Evolutionary conservation across 164 flowering plant genomes (phyloP).

Genomic region (Amborella trichopoda): DNA sequence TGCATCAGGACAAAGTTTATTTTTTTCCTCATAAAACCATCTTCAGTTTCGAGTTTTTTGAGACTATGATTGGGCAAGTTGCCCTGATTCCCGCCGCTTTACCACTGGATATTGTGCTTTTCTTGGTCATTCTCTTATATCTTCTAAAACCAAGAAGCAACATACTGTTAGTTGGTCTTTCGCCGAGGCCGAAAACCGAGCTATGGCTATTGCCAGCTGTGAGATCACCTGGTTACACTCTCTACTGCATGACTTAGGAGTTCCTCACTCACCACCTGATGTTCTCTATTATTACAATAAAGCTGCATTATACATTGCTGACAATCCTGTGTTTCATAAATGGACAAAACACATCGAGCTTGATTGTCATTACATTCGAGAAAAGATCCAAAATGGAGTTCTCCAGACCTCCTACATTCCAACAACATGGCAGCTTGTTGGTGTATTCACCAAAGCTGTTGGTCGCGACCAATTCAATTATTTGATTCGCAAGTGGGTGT

Average conservation of each 20-base stretch:
- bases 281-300: background rate
- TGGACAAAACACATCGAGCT: background rate
- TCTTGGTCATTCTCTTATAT: background rate
- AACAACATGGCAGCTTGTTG: too few species aligned
- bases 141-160: background rate
- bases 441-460: too few species aligned
- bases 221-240: background rate
- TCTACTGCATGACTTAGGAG: background rate
- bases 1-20: too few species aligned
- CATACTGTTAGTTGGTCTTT: background rate
- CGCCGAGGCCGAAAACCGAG: background rate
- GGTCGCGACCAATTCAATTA: too few species aligned
- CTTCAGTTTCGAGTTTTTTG: too few species aligned
- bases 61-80: too few species aligned
- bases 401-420: too few species aligned
- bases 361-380: background rate
- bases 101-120: background rate
- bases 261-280: background rate
- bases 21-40: too few species aligned
- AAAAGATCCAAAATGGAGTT: too few species aligned
- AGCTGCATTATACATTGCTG: background rate
- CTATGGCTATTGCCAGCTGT: background rate
- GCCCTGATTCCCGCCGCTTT: too few species aligned
- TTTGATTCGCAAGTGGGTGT: too few species aligned
- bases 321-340: background rate